A percentile compares a stretch with the other conserved stretches of the same genome.
phyloP scores from a whole-genome alignment of 345 rosid species.

The Hibiscus trionum region DNA sequence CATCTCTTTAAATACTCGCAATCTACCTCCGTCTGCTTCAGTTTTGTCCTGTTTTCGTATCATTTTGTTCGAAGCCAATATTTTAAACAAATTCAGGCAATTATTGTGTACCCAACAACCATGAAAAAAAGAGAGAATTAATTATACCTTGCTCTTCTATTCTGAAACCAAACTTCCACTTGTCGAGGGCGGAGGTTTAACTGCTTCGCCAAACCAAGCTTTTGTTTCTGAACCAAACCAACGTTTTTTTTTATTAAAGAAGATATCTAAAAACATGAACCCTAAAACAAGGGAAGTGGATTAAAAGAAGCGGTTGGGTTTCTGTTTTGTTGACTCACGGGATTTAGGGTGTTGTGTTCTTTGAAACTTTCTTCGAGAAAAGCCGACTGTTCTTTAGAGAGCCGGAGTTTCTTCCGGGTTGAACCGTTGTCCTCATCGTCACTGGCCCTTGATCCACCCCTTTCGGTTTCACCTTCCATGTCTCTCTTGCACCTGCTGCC shows the following conservation, averaged over 20 bases:
- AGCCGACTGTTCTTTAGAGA: constrained; percentile 86
- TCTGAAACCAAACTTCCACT: not conserved
- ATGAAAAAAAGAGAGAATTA: not conserved
- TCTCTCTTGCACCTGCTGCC: constrained; percentile 42
- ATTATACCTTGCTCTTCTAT: too few species aligned
- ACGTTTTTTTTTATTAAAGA: not conserved
- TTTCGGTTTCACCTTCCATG: constrained; percentile 36
- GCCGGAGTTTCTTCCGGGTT: constrained; percentile 85
- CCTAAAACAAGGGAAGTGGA: not conserved
- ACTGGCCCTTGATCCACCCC: constrained; percentile 65
- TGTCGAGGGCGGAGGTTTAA: constrained; percentile 38
- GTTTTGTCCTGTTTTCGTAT: constrained; percentile 50
- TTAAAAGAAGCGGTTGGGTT: not conserved
- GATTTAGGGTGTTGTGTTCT: constrained; percentile 84
- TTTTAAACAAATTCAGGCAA: too few species aligned
- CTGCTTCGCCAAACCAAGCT: constrained; percentile 73
- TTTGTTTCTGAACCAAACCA: constrained; percentile 49
- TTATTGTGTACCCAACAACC: not conserved
- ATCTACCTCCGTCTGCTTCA: constrained; percentile 93
- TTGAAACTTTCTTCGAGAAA: constrained; percentile 93
- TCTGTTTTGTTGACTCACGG: constrained; percentile 37
- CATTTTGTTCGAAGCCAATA: too few species aligned
- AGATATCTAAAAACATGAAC: not conserved
- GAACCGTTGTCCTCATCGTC: constrained; percentile 84
- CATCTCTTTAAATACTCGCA: constrained; percentile 88